Conservation (phyloP, 257 asterid genomes). For the Ilex asprella region DNA sequence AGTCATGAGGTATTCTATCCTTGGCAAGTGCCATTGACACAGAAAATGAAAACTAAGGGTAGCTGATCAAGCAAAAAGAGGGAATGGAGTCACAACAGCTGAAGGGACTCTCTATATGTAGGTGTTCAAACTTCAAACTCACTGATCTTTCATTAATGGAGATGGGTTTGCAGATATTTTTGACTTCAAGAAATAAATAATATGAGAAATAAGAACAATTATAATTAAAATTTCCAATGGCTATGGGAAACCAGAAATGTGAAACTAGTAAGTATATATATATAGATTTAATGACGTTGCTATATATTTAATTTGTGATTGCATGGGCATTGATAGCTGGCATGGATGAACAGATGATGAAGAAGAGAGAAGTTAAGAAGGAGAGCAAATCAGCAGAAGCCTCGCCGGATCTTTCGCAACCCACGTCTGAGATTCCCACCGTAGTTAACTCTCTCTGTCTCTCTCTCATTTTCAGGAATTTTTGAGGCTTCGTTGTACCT, state of each 20-base stretch:
- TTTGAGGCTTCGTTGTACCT: slow-evolving; percentile 27
- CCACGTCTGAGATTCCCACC: slow-evolving; percentile 69
- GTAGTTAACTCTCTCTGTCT: slow-evolving; percentile 6
- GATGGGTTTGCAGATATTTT: slow-evolving; percentile 5
- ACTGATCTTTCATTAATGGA: slow-evolving; percentile 16
- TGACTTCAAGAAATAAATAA: background rate
- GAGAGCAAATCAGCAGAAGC: slow-evolving; percentile 39
- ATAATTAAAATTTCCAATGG: background rate
- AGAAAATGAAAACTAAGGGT: background rate
- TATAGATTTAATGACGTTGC: slow-evolving; percentile 1
- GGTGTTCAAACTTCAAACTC: slow-evolving; percentile 18
- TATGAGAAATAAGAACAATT: background rate
- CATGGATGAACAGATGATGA: slow-evolving; percentile 25
- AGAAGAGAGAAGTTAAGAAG: slow-evolving; percentile 7
- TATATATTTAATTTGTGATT: slow-evolving; percentile 2
- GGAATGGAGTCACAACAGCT: background rate
- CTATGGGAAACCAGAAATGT: slow-evolving; percentile 17
- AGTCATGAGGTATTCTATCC: slow-evolving; percentile 30
- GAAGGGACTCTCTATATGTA: background rate
- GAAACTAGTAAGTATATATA: background rate
- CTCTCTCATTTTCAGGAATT: slow-evolving; percentile 13
- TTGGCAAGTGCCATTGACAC: slow-evolving; percentile 50
- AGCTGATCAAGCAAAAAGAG: background rate
- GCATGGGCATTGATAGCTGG: slow-evolving; percentile 66
- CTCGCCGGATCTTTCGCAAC: slow-evolving; percentile 64